Evolutionary conservation across 768 basidiomycete species (phyloP), one percentile per base, ranked within the genome.

Genomic region (Vishniacozyma victoriae): DNA sequence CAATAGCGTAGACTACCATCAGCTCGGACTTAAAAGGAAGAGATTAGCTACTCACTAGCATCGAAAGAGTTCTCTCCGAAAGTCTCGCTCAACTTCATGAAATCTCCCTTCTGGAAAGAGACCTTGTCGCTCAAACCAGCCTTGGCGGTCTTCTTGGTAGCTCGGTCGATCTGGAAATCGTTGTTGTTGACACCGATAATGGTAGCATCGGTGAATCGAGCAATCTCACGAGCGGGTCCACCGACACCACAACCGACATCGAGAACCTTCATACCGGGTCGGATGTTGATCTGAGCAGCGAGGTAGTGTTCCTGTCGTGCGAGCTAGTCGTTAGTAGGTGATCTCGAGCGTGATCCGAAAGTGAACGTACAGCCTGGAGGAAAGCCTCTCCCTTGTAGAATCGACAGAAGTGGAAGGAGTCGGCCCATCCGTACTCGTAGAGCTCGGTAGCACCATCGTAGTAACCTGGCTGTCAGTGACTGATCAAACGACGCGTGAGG

Each of bases 181-280:
- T 97, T 97, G 79, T 93, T 96, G 77, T 95, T 96, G 54, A 95
- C 56, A 33, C 92, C 92, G 56, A 86, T 76, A 55, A 96, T 83
- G 46, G 82, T 75, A 27, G 79, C 84, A 67, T 95, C 92, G 6
- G 87, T 76, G 75, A 97, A 99, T 37, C 80, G 80, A 3, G 90
- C 87, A 62, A 99, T 99, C 72, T 91, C 87, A 40, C 93, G 81
- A 7, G 95, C 95, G 19, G 95, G 95, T 0, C 95, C 95, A 40
- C 95, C 95, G 45, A 99, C 85, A 70, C 95, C 95, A 72, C 95
- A 97, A 3, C 95, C 95, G 50, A 99, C 92, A 67, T 99, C 95
- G 52, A 99, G 84, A 35, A 99, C 92, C 26, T 84, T 82, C 91
- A 95, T 95, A 35, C 90, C 88, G 0, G 90, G 81, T 43, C 80